Conservation (phyloP, 2,329 filamentous ascomycete species). For the Fusarium anthophilum region DNA sequence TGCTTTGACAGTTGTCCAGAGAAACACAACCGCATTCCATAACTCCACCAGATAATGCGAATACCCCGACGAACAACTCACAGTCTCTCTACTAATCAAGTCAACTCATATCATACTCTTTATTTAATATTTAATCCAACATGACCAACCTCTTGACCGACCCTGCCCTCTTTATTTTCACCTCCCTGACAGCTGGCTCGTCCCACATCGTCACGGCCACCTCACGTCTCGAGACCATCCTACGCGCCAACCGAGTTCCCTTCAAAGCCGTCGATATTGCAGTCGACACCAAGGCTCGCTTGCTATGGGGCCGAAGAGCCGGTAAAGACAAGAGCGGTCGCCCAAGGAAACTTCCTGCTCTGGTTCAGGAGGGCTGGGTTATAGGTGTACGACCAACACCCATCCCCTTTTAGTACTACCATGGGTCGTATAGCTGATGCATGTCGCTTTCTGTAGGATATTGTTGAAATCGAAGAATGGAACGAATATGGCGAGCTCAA, state of each 20-base stretch:
- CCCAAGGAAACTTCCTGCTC: conserved; percentile 80
- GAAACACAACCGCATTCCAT: conserved; percentile 14
- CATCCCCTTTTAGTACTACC: not conserved
- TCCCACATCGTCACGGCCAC: conserved; percentile 97
- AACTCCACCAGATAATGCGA: conserved; percentile 21
- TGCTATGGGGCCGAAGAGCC: conserved; percentile 86
- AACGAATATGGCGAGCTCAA: conserved; percentile 98
- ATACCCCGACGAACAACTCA: conserved; percentile 18
- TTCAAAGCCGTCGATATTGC: conserved; percentile 94
- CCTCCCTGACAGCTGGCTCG: conserved; percentile 92
- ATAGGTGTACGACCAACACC: conserved; percentile 75
- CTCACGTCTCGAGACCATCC: conserved; percentile 93
- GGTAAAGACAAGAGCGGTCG: conserved; percentile 73
- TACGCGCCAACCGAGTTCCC: conserved; percentile 92
- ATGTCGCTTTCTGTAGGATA: conserved; percentile 67
- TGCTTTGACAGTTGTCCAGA: conserved; percentile 7
- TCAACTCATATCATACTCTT: not conserved
- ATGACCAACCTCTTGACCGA: conserved; percentile 65
- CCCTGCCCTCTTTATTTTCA: conserved; percentile 90
- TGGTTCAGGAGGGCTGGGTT: conserved; percentile 88
- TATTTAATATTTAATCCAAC: conserved; percentile 22
- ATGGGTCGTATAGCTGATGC: not conserved
- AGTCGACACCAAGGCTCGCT: conserved; percentile 86
- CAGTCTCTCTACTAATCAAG: not conserved
- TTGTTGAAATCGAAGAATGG: conserved; percentile 97